phyloP scores from a whole-genome alignment of 1,284 basidiomycete genomes.

The Xerocomus minutiporus region DNA sequence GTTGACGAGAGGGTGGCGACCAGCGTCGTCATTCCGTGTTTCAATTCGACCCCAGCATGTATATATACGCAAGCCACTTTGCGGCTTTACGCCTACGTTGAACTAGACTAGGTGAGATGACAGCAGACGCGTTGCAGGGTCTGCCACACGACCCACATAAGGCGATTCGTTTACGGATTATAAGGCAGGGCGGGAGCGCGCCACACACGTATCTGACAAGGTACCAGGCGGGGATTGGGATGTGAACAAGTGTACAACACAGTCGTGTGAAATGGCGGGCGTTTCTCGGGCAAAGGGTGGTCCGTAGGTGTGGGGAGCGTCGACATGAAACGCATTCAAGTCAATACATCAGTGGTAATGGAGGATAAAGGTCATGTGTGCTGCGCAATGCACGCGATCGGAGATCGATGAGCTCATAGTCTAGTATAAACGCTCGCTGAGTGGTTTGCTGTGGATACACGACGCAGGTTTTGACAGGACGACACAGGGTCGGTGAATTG shows the following conservation, averaged over 20 bases:
- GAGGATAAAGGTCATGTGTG: neutral
- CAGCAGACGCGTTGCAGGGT: neutral
- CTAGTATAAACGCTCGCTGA: neutral
- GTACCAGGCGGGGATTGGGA: conserved; percentile 2
- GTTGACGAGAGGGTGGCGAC: conserved; percentile 4
- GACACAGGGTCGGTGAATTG: conserved; percentile 18
- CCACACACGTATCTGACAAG: neutral
- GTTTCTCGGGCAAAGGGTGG: conserved; percentile 22
- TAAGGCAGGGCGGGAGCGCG: neutral
- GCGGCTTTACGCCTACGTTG: neutral
- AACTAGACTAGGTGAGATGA: too few species aligned
- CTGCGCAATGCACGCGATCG: neutral
- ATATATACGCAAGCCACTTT: neutral
- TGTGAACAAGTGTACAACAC: neutral
- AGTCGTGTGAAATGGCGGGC: conserved; percentile 1
- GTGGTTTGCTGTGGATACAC: neutral
- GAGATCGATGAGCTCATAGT: conserved; percentile 1
- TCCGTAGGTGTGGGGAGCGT: conserved; percentile 27
- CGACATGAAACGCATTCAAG: conserved; percentile 21
- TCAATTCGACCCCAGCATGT: neutral
- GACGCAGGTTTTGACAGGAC: neutral
- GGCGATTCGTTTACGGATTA: neutral
- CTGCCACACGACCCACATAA: conserved; percentile 2
- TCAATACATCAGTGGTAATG: conserved; percentile 22
- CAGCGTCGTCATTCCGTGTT: neutral